These are phyloP conservation scores for Sarocladiaceae sp. DNA, from an alignment of 2,329 filamentous ascomycete species.

Conservation along the genomic window DNA sequence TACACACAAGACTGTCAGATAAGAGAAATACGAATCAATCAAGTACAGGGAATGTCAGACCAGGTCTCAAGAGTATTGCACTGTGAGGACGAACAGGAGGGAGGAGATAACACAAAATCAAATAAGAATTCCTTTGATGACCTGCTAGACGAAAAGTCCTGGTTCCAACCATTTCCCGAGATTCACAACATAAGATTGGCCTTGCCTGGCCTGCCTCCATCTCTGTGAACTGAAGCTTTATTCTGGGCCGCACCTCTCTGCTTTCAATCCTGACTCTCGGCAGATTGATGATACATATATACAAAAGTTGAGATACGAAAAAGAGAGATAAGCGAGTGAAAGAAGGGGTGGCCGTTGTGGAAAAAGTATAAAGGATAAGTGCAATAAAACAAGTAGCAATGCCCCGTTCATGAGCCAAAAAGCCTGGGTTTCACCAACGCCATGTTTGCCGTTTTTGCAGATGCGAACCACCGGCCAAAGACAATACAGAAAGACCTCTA, in stretches of 20 bases:
- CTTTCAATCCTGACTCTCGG: slow-evolving; percentile 1
- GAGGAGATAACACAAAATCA: neutral
- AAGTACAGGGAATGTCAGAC: slow-evolving; percentile 1
- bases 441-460: slow-evolving; percentile 4
- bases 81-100: no score
- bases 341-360: neutral
- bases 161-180: neutral
- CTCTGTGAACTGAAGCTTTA: no score
- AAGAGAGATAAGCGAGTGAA: neutral
- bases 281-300: slow-evolving; percentile 9
- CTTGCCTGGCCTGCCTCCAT: neutral
- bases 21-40: neutral
- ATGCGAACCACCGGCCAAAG: slow-evolving; percentile 7
- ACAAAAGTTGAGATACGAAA: neutral
- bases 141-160: neutral
- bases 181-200: neutral
- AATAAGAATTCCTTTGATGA: neutral
- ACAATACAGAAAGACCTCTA: slow-evolving; percentile 9
- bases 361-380: neutral
- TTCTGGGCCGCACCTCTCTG: neutral
- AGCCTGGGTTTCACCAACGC: slow-evolving; percentile 4
- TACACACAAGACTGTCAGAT: no score
- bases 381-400: slow-evolving; percentile 1
- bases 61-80: no score
- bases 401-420: neutral